Conservation (phyloP, 179 eudicot genomes). For the Beta lomatogona region DNA sequence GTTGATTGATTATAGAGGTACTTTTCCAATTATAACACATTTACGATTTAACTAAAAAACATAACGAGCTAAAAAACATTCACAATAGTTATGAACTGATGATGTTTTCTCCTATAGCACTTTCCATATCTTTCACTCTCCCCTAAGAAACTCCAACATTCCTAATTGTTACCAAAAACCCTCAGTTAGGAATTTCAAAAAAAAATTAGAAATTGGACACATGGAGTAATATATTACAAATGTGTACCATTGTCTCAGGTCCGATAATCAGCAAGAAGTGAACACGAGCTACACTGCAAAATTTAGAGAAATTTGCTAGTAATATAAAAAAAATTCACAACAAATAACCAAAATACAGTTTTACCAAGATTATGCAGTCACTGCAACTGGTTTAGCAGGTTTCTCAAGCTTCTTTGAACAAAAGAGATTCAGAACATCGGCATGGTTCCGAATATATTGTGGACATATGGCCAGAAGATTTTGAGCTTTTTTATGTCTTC, state of each 20-base stretch:
- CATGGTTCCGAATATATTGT: slow-evolving; percentile 52
- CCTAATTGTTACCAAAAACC: too few relatives aligned
- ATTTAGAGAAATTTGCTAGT: neutral
- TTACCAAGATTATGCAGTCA: slow-evolving; percentile 38
- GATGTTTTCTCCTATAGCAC: too few relatives aligned
- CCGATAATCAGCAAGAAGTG: neutral
- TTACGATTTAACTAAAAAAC: too few relatives aligned
- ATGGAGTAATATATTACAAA: neutral
- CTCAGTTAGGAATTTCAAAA: too few relatives aligned
- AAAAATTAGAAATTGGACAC: too few relatives aligned
- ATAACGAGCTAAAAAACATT: too few relatives aligned
- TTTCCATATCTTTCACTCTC: too few relatives aligned
- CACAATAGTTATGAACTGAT: too few relatives aligned
- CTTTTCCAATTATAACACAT: too few relatives aligned
- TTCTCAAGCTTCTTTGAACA: slow-evolving; percentile 41
- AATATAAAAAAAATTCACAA: slow-evolving; percentile 11
- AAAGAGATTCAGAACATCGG: slow-evolving; percentile 76
- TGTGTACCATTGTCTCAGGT: neutral
- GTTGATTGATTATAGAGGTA: too few relatives aligned
- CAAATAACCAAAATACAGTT: slow-evolving; percentile 20
- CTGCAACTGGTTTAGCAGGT: slow-evolving; percentile 25
- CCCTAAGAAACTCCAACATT: too few relatives aligned
- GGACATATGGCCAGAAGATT: slow-evolving; percentile 70
- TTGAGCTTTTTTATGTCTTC: slow-evolving; percentile 70
- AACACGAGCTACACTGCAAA: slow-evolving; percentile 22